A percentile compares a stretch with the other conserved stretches of the same genome.
Conservation (phyloP, 2,329 filamentous ascomycete genomes). For the Penicillium verrucosum region DNA sequence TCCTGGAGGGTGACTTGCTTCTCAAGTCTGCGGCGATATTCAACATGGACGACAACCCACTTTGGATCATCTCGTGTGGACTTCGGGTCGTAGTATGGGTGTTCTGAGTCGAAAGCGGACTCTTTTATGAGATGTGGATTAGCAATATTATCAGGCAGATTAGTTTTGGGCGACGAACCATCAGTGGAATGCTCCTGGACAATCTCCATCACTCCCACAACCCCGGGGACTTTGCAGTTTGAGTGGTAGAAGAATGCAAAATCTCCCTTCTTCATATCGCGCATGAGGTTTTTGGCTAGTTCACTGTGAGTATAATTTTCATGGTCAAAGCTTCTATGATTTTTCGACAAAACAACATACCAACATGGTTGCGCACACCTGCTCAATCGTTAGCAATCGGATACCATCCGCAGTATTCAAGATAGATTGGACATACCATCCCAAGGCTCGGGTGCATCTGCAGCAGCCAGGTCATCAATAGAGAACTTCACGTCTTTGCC, state of each 20-base stretch:
- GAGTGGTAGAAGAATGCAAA: conserved; percentile 97
- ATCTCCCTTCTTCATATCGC: conserved; percentile 86
- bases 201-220: conserved; percentile 85
- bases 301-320: conserved; percentile 17
- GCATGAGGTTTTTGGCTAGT: conserved; percentile 79
- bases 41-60: conserved; percentile 88
- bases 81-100: conserved; percentile 80
- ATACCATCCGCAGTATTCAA: neutral
- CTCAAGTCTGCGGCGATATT: conserved; percentile 78
- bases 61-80: conserved; percentile 67
- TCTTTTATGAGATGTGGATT: conserved; percentile 43
- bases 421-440: conserved; percentile 61
- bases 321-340: neutral
- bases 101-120: conserved; percentile 66
- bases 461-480: conserved; percentile 79
- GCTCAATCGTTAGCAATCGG: conserved; percentile 19
- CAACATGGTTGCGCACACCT: conserved; percentile 47
- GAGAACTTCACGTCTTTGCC: conserved; percentile 89
- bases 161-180: conserved; percentile 48
- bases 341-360: conserved; percentile 28
- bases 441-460: conserved; percentile 80
- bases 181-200: conserved; percentile 81
- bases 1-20: conserved; percentile 67
- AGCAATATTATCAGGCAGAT: conserved; percentile 4
- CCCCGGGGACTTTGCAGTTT: conserved; percentile 83